These are phyloP conservation scores for Metschnikowia kunwiensis DNA, from an alignment of 805 yeast genomes.

Conservation along the genomic window DNA sequence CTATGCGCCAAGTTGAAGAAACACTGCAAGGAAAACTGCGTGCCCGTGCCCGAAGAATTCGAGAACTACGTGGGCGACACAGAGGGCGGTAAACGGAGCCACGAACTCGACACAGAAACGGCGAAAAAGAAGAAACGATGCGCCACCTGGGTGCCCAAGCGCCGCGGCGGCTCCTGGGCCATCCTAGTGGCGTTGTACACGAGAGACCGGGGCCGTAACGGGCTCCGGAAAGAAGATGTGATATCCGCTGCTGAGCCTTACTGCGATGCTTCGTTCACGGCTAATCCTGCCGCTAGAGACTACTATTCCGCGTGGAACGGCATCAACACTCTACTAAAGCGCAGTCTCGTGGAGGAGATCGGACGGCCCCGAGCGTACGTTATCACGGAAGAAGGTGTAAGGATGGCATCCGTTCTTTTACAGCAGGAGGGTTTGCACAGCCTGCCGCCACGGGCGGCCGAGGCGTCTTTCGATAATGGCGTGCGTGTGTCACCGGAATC, in stretches of 20 bases:
- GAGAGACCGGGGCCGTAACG: constrained; percentile 47
- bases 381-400: constrained; percentile 68
- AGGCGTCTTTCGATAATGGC: constrained; percentile 36
- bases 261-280: constrained; percentile 55
- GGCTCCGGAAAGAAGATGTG: constrained; percentile 63
- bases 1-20: constrained; percentile 45
- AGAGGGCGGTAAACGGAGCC: constrained; percentile 15
- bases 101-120: constrained; percentile 14
- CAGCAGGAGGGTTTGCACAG: constrained; percentile 39
- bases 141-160: constrained; percentile 61
- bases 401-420: constrained; percentile 56
- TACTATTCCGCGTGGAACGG: constrained; percentile 76
- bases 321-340: constrained; percentile 56
- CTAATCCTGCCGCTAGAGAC: constrained; percentile 59
- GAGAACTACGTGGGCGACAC: constrained; percentile 11
- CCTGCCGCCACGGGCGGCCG: constrained; percentile 21
- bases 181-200: constrained; percentile 59
- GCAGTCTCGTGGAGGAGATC: constrained; percentile 52
- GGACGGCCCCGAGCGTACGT: constrained; percentile 62
- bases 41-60: constrained; percentile 41
- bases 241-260: constrained; percentile 50
- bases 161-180: constrained; percentile 83
- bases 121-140: constrained; percentile 6
- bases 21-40: constrained; percentile 57
- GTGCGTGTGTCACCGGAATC: constrained; percentile 27